phyloP scores from a whole-genome alignment of 768 basidiomycete genomes.

The Boletus patriciae region DNA sequence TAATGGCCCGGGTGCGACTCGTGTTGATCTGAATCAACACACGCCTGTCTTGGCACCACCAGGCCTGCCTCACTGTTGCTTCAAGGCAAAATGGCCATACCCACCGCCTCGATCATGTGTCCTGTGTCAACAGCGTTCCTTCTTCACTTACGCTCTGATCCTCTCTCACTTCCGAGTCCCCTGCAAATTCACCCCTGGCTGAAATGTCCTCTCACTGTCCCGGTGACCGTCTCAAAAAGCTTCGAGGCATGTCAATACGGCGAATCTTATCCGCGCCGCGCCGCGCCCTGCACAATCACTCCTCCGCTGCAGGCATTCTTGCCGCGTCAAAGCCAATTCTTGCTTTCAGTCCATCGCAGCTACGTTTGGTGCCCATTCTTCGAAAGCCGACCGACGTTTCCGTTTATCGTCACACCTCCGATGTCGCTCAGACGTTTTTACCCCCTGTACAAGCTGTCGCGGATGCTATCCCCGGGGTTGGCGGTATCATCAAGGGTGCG shows the following conservation, averaged over 20 bases:
- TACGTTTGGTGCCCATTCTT: neutral
- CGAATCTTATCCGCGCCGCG: neutral
- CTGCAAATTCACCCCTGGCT: no score
- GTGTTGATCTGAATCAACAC: no score
- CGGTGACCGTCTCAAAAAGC: neutral
- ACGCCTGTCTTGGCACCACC: no score
- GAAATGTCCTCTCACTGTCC: no score
- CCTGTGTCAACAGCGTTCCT: no score
- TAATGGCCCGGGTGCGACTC: no score
- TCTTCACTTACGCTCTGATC: no score
- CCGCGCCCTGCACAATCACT: neutral
- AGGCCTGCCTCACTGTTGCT: no score
- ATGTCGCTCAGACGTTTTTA: slow-evolving; percentile 3
- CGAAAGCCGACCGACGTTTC: neutral
- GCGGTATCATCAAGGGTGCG: slow-evolving; percentile 1
- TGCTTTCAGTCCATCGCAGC: neutral
- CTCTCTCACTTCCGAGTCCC: no score
- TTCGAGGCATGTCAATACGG: neutral
- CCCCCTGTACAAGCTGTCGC: neutral
- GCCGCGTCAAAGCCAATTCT: neutral
- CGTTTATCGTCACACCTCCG: neutral
- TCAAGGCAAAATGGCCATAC: no score
- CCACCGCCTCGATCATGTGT: no score
- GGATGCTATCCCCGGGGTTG: neutral
- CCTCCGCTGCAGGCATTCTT: neutral